phyloP scores from a whole-genome alignment of 1,284 basidiomycete genomes.

The Apiotrichum sp. region DNA sequence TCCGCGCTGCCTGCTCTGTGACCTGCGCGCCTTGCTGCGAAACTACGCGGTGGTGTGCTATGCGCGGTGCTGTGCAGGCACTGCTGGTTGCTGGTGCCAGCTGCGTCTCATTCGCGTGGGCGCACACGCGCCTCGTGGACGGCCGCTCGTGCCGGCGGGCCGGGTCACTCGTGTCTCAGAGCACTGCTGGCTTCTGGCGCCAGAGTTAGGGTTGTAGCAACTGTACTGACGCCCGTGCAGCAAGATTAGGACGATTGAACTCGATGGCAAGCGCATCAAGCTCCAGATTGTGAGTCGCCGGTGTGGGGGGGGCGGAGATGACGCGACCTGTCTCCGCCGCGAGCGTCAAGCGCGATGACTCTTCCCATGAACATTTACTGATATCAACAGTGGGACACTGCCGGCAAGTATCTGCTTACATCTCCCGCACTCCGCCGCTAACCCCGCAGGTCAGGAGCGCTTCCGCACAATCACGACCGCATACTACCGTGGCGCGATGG shows the following conservation, averaged over 20 bases:
- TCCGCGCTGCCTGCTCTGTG: too few species aligned
- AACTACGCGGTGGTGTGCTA: too few species aligned
- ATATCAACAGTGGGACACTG: conserved; percentile 86
- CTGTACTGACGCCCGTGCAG: conserved; percentile 16
- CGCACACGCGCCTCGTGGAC: too few species aligned
- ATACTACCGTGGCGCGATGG: conserved; percentile 99
- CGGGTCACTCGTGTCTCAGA: background rate
- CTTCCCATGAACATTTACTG: conserved; percentile 22
- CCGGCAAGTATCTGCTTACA: conserved; percentile 49
- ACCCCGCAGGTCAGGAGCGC: conserved; percentile 70
- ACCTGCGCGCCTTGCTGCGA: too few species aligned
- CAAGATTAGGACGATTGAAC: conserved; percentile 91
- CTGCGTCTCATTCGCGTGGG: too few species aligned
- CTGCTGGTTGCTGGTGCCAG: too few species aligned
- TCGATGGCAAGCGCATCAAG: conserved; percentile 99
- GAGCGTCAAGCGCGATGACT: too few species aligned
- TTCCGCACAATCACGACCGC: conserved; percentile 99
- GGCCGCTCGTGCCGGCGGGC: background rate
- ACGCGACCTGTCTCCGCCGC: too few species aligned
- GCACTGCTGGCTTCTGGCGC: too few species aligned
- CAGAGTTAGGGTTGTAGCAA: too few species aligned
- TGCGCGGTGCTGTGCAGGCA: too few species aligned
- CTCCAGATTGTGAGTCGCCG: conserved; percentile 81
- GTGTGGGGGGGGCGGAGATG: too few species aligned
- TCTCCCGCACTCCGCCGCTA: background rate